These are phyloP conservation scores for Naegleria lovaniensis DNA, from an alignment of 208 protist species.

Conservation along the genomic window DNA sequence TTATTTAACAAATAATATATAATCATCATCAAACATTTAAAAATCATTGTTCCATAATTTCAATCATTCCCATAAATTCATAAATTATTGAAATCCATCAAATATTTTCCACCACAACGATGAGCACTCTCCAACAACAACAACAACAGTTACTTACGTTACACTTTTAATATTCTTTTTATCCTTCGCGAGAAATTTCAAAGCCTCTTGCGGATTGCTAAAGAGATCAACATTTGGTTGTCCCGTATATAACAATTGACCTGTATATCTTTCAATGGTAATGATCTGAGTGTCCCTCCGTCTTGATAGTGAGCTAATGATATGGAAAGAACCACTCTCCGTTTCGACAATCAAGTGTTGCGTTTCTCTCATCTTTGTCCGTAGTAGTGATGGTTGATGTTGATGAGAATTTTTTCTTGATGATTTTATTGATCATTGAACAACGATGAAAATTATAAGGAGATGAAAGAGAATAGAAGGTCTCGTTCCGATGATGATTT, in stretches of 20 bases:
- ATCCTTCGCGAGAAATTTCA: slow-evolving; percentile 36
- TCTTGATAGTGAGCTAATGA: slow-evolving; percentile 47
- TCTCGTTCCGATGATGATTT: no score
- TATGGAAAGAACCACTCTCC: slow-evolving; percentile 35
- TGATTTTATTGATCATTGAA: no score
- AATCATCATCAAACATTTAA: no score
- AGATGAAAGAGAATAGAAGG: no score
- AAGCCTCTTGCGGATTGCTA: slow-evolving; percentile 2
- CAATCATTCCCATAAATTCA: no score
- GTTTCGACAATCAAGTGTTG: slow-evolving; percentile 9
- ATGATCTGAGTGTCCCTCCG: slow-evolving; percentile 56
- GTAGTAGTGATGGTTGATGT: no score
- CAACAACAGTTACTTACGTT: slow-evolving; percentile 35
- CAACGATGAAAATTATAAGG: no score
- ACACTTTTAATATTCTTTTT: slow-evolving; percentile 45
- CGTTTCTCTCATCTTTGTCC: slow-evolving; percentile 11
- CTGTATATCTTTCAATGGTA: slow-evolving; percentile 49
- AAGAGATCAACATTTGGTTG: slow-evolving; percentile 37
- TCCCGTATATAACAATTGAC: slow-evolving; percentile 37
- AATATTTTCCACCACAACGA: no score
- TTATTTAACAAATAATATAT: no score
- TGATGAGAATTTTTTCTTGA: no score
- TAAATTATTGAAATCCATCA: no score
- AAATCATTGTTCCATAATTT: no score
- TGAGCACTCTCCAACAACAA: not conserved